These are phyloP conservation scores for Coniochaeta pulveracea DNA, from an alignment of 2,329 filamentous ascomycete genomes.

Conservation along the genomic window DNA sequence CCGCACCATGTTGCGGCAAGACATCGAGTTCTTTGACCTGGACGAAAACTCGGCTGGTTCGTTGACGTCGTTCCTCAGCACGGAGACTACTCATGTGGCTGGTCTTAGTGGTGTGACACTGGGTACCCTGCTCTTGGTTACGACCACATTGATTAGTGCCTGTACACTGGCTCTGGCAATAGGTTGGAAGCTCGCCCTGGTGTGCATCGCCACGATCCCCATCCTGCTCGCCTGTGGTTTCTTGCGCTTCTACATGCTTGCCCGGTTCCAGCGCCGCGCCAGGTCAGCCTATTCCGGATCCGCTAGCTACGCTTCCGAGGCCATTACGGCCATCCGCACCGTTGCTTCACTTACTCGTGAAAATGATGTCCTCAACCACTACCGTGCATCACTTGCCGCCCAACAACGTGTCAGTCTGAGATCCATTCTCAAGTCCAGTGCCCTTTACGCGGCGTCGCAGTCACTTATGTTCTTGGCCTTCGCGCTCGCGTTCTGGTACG, in stretches of 20 bases:
- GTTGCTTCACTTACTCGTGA: conserved; percentile 87
- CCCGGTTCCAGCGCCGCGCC: conserved; percentile 66
- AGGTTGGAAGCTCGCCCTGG: conserved; percentile 32
- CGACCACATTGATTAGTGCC: conserved; percentile 67
- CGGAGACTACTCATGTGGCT: conserved; percentile 78
- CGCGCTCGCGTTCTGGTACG: conserved; percentile 89
- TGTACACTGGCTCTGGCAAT: conserved; percentile 35
- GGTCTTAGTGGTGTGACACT: conserved; percentile 82
- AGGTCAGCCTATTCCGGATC: conserved; percentile 72
- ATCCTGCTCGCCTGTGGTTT: conserved; percentile 27
- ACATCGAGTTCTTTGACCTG: conserved; percentile 82
- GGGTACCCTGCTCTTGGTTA: conserved; percentile 72
- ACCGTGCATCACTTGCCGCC: conserved; percentile 51
- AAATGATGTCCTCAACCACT: conserved; percentile 63
- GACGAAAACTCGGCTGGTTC: conserved; percentile 85
- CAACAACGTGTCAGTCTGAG: conserved; percentile 59
- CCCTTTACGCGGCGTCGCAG: conserved; percentile 75
- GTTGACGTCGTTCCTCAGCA: conserved; percentile 78
- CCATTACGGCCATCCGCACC: conserved; percentile 86
- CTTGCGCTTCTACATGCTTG: conserved; percentile 50
- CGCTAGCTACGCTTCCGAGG: conserved; percentile 83
- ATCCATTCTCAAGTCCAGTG: conserved; percentile 65
- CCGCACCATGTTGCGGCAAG: conserved; percentile 79
- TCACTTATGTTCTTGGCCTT: conserved; percentile 74
- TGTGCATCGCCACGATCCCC: conserved; percentile 27